These are phyloP conservation scores for Royoungia palumana DNA, from an alignment of 768 basidiomycete genomes.

Conservation along the genomic window DNA sequence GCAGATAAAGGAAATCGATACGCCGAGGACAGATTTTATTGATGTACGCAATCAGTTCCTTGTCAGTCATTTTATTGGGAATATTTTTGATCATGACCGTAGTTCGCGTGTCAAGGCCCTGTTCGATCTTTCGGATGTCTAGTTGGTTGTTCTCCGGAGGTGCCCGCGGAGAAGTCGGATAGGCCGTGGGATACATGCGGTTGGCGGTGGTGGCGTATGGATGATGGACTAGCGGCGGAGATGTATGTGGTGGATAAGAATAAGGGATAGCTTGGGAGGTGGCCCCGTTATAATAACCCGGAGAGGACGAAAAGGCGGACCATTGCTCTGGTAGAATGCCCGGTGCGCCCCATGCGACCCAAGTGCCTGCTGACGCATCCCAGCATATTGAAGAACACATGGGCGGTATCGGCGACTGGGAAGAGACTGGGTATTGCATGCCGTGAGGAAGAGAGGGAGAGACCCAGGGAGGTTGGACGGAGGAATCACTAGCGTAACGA, in stretches of 20 bases:
- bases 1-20: constrained; percentile 84
- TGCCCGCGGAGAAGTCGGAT: constrained; percentile 26
- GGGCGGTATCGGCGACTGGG: constrained; percentile 28
- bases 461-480: constrained; percentile 27
- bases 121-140: constrained; percentile 69
- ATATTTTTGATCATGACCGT: constrained; percentile 93
- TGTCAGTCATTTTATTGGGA: constrained; percentile 87
- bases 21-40: constrained; percentile 66
- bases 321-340: constrained; percentile 28
- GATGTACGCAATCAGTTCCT: constrained; percentile 65
- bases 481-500: constrained; percentile 17
- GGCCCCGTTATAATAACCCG: constrained; percentile 26
- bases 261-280: constrained; percentile 24
- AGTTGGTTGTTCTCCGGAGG: constrained; percentile 52
- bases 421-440: constrained; percentile 27
- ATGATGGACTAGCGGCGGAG: constrained; percentile 21
- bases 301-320: constrained; percentile 26
- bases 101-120: constrained; percentile 74
- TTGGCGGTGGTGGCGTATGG: constrained; percentile 16
- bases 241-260: constrained; percentile 26
- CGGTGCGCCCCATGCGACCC: constrained; percentile 30
- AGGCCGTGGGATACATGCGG: constrained; percentile 22
- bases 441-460: constrained; percentile 25
- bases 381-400: constrained; percentile 28
- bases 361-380: constrained; percentile 28